Percentiles rank a stretch among this genome's conserved stretches.
Evolutionary conservation across 257 asterid species (phyloP).

Genomic region (Schizonepeta tenuifolia): DNA sequence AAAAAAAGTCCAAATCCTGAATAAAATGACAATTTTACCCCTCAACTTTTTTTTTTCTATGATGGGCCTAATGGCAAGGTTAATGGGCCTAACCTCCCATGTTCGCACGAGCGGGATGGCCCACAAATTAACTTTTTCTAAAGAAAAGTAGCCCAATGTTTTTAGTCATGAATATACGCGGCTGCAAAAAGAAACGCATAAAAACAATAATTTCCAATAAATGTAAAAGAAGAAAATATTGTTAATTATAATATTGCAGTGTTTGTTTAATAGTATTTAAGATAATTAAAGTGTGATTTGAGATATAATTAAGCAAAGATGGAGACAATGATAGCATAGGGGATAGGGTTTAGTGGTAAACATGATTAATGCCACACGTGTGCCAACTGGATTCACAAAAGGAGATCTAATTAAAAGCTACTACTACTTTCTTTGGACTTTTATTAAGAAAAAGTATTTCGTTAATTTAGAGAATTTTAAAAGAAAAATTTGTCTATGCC

Average conservation of each 20-base stretch:
- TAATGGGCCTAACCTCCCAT: constrained; percentile 65
- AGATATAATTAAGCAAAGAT: constrained; percentile 36
- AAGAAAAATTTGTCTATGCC: neutral
- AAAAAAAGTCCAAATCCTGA: no score
- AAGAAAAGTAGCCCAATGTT: constrained; percentile 38
- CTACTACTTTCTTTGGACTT: constrained; percentile 33
- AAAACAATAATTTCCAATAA: neutral
- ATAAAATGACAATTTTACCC: constrained; percentile 24
- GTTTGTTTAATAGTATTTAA: neutral
- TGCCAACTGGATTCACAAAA: constrained; percentile 68
- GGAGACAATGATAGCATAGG: constrained; percentile 61
- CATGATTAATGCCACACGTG: constrained; percentile 79
- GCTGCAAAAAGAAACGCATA: constrained; percentile 15
- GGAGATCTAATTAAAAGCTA: constrained; percentile 39
- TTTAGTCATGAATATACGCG: constrained; percentile 40
- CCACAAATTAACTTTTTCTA: constrained; percentile 46
- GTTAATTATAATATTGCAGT: neutral
- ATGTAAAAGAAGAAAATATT: neutral
- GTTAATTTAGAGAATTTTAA: neutral
- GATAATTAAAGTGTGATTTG: constrained; percentile 9
- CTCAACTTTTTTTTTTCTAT: neutral
- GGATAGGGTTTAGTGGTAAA: constrained; percentile 60
- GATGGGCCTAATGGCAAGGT: constrained; percentile 39
- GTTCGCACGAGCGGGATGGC: constrained; percentile 85
- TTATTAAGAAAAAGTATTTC: constrained; percentile 20